Percentiles rank a stretch among this genome's conserved stretches.
phyloP scores from a whole-genome alignment of 805 yeast species.

The Maudiozyma bulderi region DNA sequence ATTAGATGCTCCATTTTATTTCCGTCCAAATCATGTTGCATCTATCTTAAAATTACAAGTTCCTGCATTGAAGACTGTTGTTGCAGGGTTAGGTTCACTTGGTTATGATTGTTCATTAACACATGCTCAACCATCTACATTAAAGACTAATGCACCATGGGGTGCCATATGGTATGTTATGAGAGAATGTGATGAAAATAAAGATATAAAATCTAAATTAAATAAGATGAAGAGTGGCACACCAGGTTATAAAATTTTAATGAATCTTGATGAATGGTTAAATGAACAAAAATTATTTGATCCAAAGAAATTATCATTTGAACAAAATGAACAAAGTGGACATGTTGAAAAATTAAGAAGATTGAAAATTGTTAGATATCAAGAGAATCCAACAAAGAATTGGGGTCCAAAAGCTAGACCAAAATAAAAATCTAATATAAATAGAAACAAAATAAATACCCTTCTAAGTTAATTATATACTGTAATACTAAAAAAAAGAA shows the following conservation, averaged over 20 bases:
- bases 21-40: slow-evolving; percentile 68
- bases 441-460: not conserved
- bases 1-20: slow-evolving; percentile 60
- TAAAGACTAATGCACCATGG: slow-evolving; percentile 90
- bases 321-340: slow-evolving; percentile 47
- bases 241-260: slow-evolving; percentile 50
- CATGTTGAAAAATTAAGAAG: slow-evolving; percentile 54
- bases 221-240: slow-evolving; percentile 40
- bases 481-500: too few relatives aligned
- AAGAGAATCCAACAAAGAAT: slow-evolving; percentile 82
- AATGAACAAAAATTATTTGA: slow-evolving; percentile 10
- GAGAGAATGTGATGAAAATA: slow-evolving; percentile 47
- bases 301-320: slow-evolving; percentile 38
- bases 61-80: slow-evolving; percentile 62
- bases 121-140: slow-evolving; percentile 76
- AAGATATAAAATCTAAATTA: slow-evolving; percentile 17
- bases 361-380: slow-evolving; percentile 77
- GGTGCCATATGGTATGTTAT: slow-evolving; percentile 64
- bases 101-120: slow-evolving; percentile 80
- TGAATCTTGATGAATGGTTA: slow-evolving; percentile 26
- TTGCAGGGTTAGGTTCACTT: slow-evolving; percentile 73
- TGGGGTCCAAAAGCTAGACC: slow-evolving; percentile 98
- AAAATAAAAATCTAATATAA: slow-evolving; percentile 5
- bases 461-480: too few relatives aligned
- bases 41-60: slow-evolving; percentile 73